These are phyloP conservation scores for Rubroboletus pulcherrimus DNA, from an alignment of 768 basidiomycete species.

Conservation along the genomic window DNA sequence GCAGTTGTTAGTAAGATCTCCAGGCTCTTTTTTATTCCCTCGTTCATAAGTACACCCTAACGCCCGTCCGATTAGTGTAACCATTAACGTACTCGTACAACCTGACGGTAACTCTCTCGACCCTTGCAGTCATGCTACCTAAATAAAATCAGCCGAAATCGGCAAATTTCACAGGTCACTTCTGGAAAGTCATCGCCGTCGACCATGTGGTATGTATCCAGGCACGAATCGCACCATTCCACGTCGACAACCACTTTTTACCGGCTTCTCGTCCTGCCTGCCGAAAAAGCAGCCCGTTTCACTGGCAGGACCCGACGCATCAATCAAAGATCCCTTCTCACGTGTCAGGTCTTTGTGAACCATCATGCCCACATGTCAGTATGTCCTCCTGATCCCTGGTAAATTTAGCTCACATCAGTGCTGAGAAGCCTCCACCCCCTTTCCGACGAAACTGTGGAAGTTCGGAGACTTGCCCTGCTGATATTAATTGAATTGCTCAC, in stretches of 20 bases:
- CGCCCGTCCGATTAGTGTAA: background rate
- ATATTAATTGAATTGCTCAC: too few relatives aligned
- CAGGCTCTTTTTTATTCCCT: too few relatives aligned
- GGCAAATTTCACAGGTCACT: background rate
- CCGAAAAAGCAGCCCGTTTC: background rate
- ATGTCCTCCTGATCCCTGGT: background rate
- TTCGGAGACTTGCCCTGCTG: too few relatives aligned
- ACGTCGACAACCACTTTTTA: background rate
- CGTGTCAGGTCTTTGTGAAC: background rate
- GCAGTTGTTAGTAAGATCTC: background rate
- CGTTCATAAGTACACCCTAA: too few relatives aligned
- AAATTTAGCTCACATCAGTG: background rate
- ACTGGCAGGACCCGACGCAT: background rate
- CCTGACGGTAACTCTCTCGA: background rate
- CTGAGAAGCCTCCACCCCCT: background rate
- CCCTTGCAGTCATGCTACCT: background rate
- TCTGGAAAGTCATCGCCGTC: background rate
- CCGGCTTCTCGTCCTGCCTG: background rate
- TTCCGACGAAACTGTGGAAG: slow-evolving; percentile 9
- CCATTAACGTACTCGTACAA: too few relatives aligned
- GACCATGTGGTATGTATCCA: background rate
- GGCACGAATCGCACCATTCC: background rate
- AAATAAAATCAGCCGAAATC: background rate
- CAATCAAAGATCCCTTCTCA: background rate
- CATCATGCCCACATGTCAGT: background rate